Base-by-base conservation (phyloP, 306 rosid species). In the Rosa chinensis region DNA sequence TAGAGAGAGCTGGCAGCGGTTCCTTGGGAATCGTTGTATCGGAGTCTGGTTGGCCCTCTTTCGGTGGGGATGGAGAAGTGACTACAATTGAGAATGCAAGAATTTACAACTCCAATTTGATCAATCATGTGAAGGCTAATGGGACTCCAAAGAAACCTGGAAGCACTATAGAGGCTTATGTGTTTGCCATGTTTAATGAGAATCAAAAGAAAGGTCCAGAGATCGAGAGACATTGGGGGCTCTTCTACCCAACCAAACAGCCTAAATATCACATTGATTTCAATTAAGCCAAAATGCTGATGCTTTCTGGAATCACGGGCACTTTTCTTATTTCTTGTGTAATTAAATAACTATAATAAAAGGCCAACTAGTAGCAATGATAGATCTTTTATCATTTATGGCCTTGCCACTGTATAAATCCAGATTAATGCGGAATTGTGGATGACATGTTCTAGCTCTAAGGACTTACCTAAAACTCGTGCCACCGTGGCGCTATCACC, bases 21-120 rank as follows among this genome's bases (percentile, higher is more conserved):
- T 59, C 82, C 2, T 5, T 86, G 73, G 78, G 73, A 63, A 70
- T 88, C 2, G 88, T 86, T 39, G 88, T 85, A 18, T 79, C 91
- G 0, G 88, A 90, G 78, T 83, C 76, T 45, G 92, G 92, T 9
- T 90, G 92, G 89, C 92, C 94, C 14, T 81, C 92, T 1, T 75
- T 72, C 12, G 85, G 85, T 8, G 89, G 92, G 21, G 67, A 17
- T 0, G 84, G 70, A 6, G 42, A 62, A 11, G 59, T 80, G 92
- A 25, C 28, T 25, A 25, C 28, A 25, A 25, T 25, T 25, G 28
- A 25, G 28, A 25, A 25, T 25, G 28, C 89, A 13, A 71, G 79
- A 62, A 83, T 84, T 58, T 88, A 87, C n/a, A 83, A 85, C 16
- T 80, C 76, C 4, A 85, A 84, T 3, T 62, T 89, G 77, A 72